Evolutionary conservation across 805 yeast species (phyloP).

Genomic region (Candida silvatica): DNA sequence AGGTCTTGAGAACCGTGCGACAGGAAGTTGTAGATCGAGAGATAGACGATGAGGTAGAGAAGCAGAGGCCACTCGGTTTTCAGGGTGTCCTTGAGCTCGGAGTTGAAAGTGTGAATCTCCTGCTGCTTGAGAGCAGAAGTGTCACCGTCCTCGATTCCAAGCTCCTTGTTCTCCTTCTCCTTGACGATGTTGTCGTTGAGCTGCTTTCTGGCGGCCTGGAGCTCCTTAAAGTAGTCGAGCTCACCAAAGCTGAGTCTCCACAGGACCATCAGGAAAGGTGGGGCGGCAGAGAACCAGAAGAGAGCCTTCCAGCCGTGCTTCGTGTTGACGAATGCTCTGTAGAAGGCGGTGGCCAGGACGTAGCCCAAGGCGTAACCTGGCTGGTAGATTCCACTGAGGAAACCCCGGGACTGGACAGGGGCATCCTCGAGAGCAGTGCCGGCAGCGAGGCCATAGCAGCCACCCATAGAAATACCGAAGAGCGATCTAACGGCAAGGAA

Average conservation of each 20-base stretch:
- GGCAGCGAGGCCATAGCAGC: constrained; percentile 33
- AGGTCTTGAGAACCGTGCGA: constrained; percentile 73
- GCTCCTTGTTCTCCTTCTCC: constrained; percentile 5
- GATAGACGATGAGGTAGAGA: constrained; percentile 46
- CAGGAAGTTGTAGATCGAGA: constrained; percentile 68
- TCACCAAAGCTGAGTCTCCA: constrained; percentile 58
- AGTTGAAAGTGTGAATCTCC: constrained; percentile 5
- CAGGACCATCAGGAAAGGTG: constrained; percentile 46
- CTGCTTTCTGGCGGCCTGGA: constrained; percentile 17
- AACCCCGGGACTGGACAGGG: constrained; percentile 35
- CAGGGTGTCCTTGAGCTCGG: constrained; percentile 27
- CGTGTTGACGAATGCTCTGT: constrained; percentile 42
- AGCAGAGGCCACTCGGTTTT: constrained; percentile 52
- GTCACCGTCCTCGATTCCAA: constrained; percentile 2
- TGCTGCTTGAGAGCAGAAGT: background rate
- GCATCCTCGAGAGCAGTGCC: constrained; percentile 35
- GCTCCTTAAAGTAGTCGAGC: constrained; percentile 39
- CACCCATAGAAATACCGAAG: constrained; percentile 47
- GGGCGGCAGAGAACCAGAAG: constrained; percentile 69
- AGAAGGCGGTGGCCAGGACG: constrained; percentile 44
- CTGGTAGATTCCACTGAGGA: constrained; percentile 52
- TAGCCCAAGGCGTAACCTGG: constrained; percentile 63
- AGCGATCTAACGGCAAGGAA: constrained; percentile 45
- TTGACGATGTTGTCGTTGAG: constrained; percentile 10
- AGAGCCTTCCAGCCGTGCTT: constrained; percentile 60